A percentile compares a stretch with the other conserved stretches of the same genome.
Evolutionary conservation across 2,329 filamentous ascomycete genomes (phyloP).

Genomic region (Penicillium polonicum): DNA sequence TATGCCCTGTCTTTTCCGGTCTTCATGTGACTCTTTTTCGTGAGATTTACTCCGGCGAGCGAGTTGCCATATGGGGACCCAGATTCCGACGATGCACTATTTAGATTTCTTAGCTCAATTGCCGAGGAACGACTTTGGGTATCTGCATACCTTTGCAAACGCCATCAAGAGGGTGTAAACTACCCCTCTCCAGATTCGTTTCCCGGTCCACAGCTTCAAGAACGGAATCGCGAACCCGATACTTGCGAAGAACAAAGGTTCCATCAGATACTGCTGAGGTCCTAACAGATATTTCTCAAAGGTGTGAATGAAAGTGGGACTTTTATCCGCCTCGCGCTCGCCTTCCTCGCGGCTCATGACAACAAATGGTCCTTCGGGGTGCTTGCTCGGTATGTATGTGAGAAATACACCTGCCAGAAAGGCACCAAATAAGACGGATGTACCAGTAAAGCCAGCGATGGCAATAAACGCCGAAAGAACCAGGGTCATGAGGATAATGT

Average conservation of each 20-base stretch:
- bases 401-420: slow-evolving; percentile 40
- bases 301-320: slow-evolving; percentile 41
- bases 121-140: too few species aligned
- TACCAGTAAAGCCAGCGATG: slow-evolving; percentile 40
- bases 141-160: slow-evolving; percentile 28
- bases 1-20: neutral
- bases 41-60: neutral
- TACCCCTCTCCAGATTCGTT: slow-evolving; percentile 33
- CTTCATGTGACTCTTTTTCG: neutral
- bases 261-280: slow-evolving; percentile 36
- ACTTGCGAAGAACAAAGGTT: slow-evolving; percentile 34
- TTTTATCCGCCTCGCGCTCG: slow-evolving; percentile 34
- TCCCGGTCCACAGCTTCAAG: slow-evolving; percentile 33
- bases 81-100: slow-evolving; percentile 31
- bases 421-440: slow-evolving; percentile 41
- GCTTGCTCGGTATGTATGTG: slow-evolving; percentile 39
- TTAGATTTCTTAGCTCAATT: neutral
- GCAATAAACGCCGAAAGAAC: slow-evolving; percentile 33
- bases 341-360: slow-evolving; percentile 37
- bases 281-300: slow-evolving; percentile 41
- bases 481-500: slow-evolving; percentile 38
- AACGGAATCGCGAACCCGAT: slow-evolving; percentile 37
- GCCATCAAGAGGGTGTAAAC: slow-evolving; percentile 33
- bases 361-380: slow-evolving; percentile 38
- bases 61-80: slow-evolving; percentile 28